phyloP scores from a whole-genome alignment of 176 grass and related monocot genomes.

The Lolium multiflorum region DNA sequence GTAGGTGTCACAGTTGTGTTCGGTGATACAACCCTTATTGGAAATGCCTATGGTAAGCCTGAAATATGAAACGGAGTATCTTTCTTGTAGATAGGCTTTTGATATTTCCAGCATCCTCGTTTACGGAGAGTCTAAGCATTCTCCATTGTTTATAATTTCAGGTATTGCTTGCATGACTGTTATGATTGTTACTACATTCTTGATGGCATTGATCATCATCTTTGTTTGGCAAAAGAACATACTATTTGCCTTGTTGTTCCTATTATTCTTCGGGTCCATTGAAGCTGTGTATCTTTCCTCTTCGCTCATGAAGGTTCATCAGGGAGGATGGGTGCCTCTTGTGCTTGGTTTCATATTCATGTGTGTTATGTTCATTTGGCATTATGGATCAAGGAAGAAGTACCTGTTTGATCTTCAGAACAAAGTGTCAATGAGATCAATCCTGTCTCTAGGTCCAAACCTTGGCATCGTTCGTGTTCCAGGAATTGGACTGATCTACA shows the following conservation, averaged over 20 bases:
- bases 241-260: constrained; percentile 65
- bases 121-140: constrained; percentile 42
- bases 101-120: constrained; percentile 17
- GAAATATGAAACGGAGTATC: background rate
- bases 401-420: constrained; percentile 94
- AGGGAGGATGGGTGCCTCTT: constrained; percentile 93
- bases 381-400: constrained; percentile 79
- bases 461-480: constrained; percentile 96
- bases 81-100: constrained; percentile 32
- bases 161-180: constrained; percentile 96
- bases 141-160: constrained; percentile 56
- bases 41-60: constrained; percentile 87
- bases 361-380: constrained; percentile 97
- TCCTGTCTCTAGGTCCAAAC: constrained; percentile 86
- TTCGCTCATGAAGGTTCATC: constrained; percentile 88
- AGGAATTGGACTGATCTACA: constrained; percentile 96
- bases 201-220: constrained; percentile 83
- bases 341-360: constrained; percentile 83
- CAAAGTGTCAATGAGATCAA: constrained; percentile 96
- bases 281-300: constrained; percentile 87
- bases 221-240: constrained; percentile 92
- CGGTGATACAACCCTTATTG: constrained; percentile 84
- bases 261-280: constrained; percentile 88
- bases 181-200: constrained; percentile 90
- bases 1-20: constrained; percentile 86